These are phyloP conservation scores for Gymnopilus dilepis DNA, from an alignment of 768 basidiomycete genomes.

Conservation along the genomic window DNA sequence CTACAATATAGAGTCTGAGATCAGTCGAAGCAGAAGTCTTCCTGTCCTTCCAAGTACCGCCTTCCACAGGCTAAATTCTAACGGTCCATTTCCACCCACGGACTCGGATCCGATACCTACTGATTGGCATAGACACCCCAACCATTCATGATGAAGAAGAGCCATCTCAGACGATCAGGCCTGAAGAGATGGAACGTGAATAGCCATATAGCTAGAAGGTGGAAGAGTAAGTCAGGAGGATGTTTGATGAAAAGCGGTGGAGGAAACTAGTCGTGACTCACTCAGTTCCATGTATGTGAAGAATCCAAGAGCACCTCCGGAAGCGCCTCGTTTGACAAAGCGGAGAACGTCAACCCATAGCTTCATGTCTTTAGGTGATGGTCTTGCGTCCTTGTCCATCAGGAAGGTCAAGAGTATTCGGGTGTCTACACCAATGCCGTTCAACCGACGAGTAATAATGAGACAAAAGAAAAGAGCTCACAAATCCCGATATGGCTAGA, in stretches of 20 bases:
- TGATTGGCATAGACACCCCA: constrained; percentile 45
- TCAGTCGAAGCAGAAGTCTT: too few species aligned
- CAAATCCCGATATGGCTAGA: constrained; percentile 59
- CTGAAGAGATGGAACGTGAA: constrained; percentile 48
- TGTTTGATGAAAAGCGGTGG: neutral
- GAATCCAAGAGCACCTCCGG: constrained; percentile 53
- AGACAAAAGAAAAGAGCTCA: constrained; percentile 25
- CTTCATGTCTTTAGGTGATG: constrained; percentile 54
- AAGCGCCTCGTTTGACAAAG: constrained; percentile 55
- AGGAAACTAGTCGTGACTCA: constrained; percentile 33
- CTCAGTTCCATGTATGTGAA: constrained; percentile 64
- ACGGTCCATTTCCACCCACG: neutral
- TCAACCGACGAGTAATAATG: neutral
- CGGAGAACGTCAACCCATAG: constrained; percentile 60
- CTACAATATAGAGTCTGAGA: too few species aligned
- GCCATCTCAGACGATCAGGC: constrained; percentile 48
- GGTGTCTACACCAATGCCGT: constrained; percentile 38
- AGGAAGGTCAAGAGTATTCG: constrained; percentile 55
- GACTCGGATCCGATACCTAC: neutral
- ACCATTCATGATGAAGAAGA: constrained; percentile 54
- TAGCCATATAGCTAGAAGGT: constrained; percentile 13
- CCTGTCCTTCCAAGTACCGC: too few species aligned
- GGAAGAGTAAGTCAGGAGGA: constrained; percentile 47
- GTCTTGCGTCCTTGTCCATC: constrained; percentile 50
- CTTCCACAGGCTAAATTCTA: too few species aligned